phyloP scores from a whole-genome alignment of 257 asterid species.

The Ehretia macrophylla region DNA sequence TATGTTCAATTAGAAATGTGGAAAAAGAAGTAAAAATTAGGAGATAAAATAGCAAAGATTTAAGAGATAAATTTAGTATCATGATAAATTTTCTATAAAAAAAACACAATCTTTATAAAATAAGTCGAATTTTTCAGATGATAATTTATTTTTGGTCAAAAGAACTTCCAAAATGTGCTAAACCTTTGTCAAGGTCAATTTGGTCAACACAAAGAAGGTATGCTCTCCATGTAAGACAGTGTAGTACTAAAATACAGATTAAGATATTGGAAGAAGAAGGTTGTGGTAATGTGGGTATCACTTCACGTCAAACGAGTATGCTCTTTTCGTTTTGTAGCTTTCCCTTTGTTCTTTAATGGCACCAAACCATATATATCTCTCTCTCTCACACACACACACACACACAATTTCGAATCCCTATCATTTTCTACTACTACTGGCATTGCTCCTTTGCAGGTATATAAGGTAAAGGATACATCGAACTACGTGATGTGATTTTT shows the following conservation, averaged over 20 bases:
- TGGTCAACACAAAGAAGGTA: neutral
- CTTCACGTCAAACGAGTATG: constrained; percentile 61
- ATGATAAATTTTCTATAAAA: too few relatives aligned
- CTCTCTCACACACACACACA: too few relatives aligned
- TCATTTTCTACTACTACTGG: constrained; percentile 47
- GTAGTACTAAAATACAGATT: neutral
- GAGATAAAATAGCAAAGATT: too few relatives aligned
- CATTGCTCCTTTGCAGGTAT: constrained; percentile 36
- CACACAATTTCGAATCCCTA: constrained; percentile 47
- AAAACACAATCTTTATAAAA: too few relatives aligned
- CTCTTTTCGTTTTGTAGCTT: constrained; percentile 49
- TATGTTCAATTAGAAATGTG: too few relatives aligned
- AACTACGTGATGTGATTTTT: constrained; percentile 41
- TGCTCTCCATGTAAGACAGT: neutral
- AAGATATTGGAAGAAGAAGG: neutral
- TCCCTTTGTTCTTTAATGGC: constrained; percentile 62
- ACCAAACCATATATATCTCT: constrained; percentile 5
- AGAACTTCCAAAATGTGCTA: too few relatives aligned
- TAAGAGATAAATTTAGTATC: too few relatives aligned
- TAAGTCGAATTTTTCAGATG: too few relatives aligned
- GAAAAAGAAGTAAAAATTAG: too few relatives aligned
- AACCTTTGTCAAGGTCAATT: neutral
- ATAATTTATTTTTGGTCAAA: too few relatives aligned
- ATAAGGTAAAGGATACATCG: constrained; percentile 46
- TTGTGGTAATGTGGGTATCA: neutral